phyloP scores from a whole-genome alignment of 768 basidiomycete species.

The Scleroderma citrinum region DNA sequence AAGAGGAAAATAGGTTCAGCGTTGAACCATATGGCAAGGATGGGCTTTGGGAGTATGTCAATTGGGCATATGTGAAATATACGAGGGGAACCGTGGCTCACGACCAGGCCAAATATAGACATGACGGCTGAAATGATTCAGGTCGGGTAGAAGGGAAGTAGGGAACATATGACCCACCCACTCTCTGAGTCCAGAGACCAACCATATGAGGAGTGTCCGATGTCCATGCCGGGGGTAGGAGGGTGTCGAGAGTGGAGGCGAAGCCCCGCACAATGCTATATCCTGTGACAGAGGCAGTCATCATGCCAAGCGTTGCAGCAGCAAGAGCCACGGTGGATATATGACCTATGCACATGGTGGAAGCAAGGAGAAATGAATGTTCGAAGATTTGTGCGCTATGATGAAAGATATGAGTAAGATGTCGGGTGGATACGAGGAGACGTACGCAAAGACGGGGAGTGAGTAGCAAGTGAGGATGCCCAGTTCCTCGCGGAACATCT shows the following conservation, averaged over 20 bases:
- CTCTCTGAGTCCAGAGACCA: slow-evolving; percentile 86
- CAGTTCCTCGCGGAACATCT: slow-evolving; percentile 53
- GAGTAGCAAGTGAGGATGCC: slow-evolving; percentile 56
- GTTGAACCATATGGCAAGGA: slow-evolving; percentile 73
- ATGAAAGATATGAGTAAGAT: slow-evolving; percentile 2
- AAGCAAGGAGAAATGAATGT: slow-evolving; percentile 58
- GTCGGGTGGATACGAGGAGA: not conserved
- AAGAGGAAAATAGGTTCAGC: slow-evolving; percentile 72
- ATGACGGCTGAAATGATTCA: too few species aligned
- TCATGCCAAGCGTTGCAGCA: slow-evolving; percentile 67
- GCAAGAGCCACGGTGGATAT: slow-evolving; percentile 86
- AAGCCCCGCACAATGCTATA: slow-evolving; percentile 79
- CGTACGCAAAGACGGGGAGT: slow-evolving; percentile 69
- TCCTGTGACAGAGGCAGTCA: slow-evolving; percentile 57
- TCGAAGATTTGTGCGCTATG: slow-evolving; percentile 46
- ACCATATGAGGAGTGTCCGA: slow-evolving; percentile 77
- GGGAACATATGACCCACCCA: slow-evolving; percentile 45
- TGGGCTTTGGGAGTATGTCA: slow-evolving; percentile 32
- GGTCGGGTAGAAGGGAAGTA: not conserved
- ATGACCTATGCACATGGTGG: slow-evolving; percentile 86
- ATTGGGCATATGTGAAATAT: too few species aligned
- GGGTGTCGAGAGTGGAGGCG: slow-evolving; percentile 81
- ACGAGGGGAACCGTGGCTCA: too few species aligned
- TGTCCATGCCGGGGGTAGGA: slow-evolving; percentile 94
- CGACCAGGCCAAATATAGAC: too few species aligned